Conservation (phyloP, 2,329 filamentous ascomycete species). For the Fusarium protoensiforme region DNA sequence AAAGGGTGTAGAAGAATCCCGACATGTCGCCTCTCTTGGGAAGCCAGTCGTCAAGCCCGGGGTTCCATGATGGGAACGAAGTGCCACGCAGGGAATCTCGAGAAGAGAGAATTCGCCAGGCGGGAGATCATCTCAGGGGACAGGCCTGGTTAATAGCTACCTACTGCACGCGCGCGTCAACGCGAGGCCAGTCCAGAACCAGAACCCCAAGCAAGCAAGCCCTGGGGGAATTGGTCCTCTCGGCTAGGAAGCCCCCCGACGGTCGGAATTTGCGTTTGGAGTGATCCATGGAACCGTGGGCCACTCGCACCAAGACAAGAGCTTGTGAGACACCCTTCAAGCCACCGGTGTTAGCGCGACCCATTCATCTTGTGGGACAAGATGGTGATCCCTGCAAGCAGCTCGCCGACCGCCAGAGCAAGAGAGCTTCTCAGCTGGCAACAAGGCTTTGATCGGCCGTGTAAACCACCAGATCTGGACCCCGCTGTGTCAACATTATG, state of each 20-base stretch:
- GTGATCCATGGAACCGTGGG: slow-evolving; percentile 3
- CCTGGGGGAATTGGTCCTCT: slow-evolving; percentile 11
- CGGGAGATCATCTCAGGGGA: slow-evolving; percentile 35
- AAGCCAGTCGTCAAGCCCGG: slow-evolving; percentile 22
- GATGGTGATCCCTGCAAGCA: slow-evolving; percentile 35
- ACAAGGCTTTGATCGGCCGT: slow-evolving; percentile 21
- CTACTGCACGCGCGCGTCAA: not conserved
- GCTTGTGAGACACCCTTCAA: slow-evolving; percentile 39
- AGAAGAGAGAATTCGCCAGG: slow-evolving; percentile 7
- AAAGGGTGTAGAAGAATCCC: slow-evolving; percentile 7
- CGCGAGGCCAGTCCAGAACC: not conserved
- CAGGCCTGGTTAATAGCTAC: slow-evolving; percentile 38
- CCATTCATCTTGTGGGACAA: slow-evolving; percentile 19
- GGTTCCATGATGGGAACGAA: slow-evolving; percentile 27
- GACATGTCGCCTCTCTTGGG: slow-evolving; percentile 7
- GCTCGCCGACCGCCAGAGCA: slow-evolving; percentile 20
- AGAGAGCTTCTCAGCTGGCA: slow-evolving; percentile 32
- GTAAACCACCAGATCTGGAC: slow-evolving; percentile 18
- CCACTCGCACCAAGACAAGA: slow-evolving; percentile 11
- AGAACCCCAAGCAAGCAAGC: not conserved
- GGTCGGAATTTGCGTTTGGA: slow-evolving; percentile 38
- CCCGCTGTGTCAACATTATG: not conserved
- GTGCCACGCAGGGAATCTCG: slow-evolving; percentile 25
- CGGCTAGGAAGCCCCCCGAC: slow-evolving; percentile 30
- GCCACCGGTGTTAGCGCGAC: slow-evolving; percentile 37